A percentile compares a stretch with the other conserved stretches of the same genome.
These are phyloP conservation scores for Globomyces pollinis-pini DNA, from an alignment of 192 early-diverging fungal species.

Conservation along the genomic window DNA sequence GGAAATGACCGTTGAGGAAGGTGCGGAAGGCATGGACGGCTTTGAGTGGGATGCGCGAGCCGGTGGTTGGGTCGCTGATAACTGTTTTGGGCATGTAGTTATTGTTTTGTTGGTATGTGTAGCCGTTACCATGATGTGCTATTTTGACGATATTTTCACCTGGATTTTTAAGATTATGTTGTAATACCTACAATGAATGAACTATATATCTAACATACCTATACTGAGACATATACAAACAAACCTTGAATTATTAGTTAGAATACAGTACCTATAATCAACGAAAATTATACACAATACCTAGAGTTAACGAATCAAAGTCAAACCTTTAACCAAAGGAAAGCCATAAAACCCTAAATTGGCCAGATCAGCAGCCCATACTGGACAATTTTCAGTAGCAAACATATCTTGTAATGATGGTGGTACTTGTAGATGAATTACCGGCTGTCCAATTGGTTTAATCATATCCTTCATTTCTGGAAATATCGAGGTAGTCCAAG, in stretches of 20 bases:
- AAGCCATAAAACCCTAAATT: constrained; percentile 44
- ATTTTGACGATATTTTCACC: constrained; percentile 41
- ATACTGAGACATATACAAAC: too few relatives aligned
- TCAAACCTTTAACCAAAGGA: too few relatives aligned
- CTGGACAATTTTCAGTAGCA: constrained; percentile 10
- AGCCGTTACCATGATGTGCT: constrained; percentile 38
- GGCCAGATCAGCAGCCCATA: constrained; percentile 46
- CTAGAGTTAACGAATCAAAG: too few relatives aligned
- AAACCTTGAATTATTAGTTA: too few relatives aligned
- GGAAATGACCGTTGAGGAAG: constrained; percentile 32
- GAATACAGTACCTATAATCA: too few relatives aligned
- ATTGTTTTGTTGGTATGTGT: constrained; percentile 25
- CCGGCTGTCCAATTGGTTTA: constrained; percentile 42
- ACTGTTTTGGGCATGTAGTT: background rate
- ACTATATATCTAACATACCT: too few relatives aligned
- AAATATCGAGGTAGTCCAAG: constrained; percentile 41
- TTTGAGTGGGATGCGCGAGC: constrained; percentile 31
- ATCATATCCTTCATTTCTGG: constrained; percentile 27
- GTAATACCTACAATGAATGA: too few relatives aligned
- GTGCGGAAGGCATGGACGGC: constrained; percentile 26
- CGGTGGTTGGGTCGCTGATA: constrained; percentile 9
- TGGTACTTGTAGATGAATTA: constrained; percentile 39
- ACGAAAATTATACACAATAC: too few relatives aligned
- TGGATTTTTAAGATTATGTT: too few relatives aligned
- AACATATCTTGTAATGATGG: constrained; percentile 3